These are phyloP conservation scores for Aspergillus felis DNA, from an alignment of 2,329 filamentous ascomycete genomes.

Conservation along the genomic window DNA sequence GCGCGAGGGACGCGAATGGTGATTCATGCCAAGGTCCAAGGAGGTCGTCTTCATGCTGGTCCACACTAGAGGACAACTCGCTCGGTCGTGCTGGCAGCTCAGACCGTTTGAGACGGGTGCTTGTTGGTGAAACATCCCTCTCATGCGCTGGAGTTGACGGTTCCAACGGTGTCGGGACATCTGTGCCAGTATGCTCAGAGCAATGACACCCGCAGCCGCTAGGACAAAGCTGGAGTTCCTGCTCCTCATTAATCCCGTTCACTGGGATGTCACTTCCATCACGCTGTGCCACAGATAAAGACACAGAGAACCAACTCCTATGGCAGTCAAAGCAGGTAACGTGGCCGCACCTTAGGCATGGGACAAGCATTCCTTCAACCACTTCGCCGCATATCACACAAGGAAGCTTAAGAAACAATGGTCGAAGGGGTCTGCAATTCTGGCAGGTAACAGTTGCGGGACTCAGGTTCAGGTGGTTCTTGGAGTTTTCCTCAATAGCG, in stretches of 20 bases:
- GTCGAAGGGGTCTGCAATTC: slow-evolving; percentile 33
- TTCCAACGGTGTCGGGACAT: slow-evolving; percentile 30
- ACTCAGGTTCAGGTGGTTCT: slow-evolving; percentile 17
- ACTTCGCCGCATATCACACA: slow-evolving; percentile 44
- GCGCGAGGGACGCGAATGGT: slow-evolving; percentile 38
- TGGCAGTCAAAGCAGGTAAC: slow-evolving; percentile 46
- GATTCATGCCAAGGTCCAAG: slow-evolving; percentile 33
- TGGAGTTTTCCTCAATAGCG: slow-evolving; percentile 16
- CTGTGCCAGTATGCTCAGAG: slow-evolving; percentile 33
- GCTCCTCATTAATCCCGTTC: slow-evolving; percentile 9
- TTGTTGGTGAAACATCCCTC: slow-evolving; percentile 15
- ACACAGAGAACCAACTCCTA: slow-evolving; percentile 36
- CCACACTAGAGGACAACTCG: slow-evolving; percentile 13
- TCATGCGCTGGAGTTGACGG: slow-evolving; percentile 17
- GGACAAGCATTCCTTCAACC: slow-evolving; percentile 43
- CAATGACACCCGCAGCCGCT: slow-evolving; percentile 48
- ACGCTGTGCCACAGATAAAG: slow-evolving; percentile 4
- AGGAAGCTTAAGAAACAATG: slow-evolving; percentile 32
- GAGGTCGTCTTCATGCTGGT: slow-evolving; percentile 32
- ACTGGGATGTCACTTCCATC: slow-evolving; percentile 12
- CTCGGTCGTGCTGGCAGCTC: slow-evolving; percentile 9
- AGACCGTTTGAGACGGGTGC: slow-evolving; percentile 14
- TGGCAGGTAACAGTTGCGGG: slow-evolving; percentile 26
- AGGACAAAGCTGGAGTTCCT: slow-evolving; percentile 35
- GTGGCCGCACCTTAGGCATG: slow-evolving; percentile 47